These are phyloP conservation scores for Coemansia sp. DNA, from an alignment of 192 early-diverging fungal species.

Conservation along the genomic window DNA sequence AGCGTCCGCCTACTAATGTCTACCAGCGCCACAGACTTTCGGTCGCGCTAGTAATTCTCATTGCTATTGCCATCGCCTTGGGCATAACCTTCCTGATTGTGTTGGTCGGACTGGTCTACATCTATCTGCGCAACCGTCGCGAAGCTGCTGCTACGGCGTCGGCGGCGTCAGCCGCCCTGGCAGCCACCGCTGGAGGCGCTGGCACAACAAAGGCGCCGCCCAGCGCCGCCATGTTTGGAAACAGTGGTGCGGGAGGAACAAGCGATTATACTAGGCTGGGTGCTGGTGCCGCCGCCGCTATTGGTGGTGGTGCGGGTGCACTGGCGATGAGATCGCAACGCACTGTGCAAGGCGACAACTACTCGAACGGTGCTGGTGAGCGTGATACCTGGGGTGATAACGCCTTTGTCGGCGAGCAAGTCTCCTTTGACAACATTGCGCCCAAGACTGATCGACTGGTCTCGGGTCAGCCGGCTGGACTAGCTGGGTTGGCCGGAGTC, in stretches of 20 bases:
- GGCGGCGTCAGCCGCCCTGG: slow-evolving; percentile 56
- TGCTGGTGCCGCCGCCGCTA: slow-evolving; percentile 21
- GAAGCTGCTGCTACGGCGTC: slow-evolving; percentile 53
- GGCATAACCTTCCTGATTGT: slow-evolving; percentile 69
- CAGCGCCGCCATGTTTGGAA: slow-evolving; percentile 18
- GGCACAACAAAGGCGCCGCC: slow-evolving; percentile 37
- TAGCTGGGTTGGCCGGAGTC: slow-evolving; percentile 46
- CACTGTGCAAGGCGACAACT: slow-evolving; percentile 15
- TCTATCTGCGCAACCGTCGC: slow-evolving; percentile 61
- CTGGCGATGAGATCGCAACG: slow-evolving; percentile 26
- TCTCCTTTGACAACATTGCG: slow-evolving; percentile 51
- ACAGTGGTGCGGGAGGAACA: neutral
- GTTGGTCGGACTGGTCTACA: slow-evolving; percentile 60
- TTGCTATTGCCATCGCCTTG: slow-evolving; percentile 71
- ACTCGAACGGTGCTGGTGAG: slow-evolving; percentile 12
- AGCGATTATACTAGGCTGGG: slow-evolving; percentile 6
- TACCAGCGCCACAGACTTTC: slow-evolving; percentile 53
- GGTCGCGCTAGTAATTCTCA: slow-evolving; percentile 67
- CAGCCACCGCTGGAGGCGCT: slow-evolving; percentile 36
- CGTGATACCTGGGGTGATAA: slow-evolving; percentile 42
- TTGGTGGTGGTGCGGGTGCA: slow-evolving; percentile 23
- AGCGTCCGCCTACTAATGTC: slow-evolving; percentile 55
- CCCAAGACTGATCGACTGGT: slow-evolving; percentile 46
- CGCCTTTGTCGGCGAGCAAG: slow-evolving; percentile 45
- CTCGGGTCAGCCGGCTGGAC: slow-evolving; percentile 33